These are phyloP conservation scores for Eucalyptus decipiens DNA, from an alignment of 345 rosid species.

Conservation along the genomic window DNA sequence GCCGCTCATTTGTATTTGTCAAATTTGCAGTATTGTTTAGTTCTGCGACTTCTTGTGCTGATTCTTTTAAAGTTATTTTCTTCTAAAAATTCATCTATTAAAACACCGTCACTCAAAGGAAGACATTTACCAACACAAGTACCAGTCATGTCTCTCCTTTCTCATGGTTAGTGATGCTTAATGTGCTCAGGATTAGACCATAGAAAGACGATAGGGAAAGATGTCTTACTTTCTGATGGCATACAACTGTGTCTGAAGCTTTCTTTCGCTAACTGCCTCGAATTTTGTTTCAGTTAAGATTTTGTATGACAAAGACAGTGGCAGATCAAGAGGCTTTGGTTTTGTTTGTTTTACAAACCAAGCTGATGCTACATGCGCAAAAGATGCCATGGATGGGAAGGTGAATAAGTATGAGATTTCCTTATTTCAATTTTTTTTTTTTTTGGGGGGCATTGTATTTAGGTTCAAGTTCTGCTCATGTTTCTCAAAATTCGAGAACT, in stretches of 20 bases:
- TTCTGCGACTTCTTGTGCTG: not conserved
- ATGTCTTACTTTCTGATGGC: not conserved
- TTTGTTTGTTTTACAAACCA: constrained; percentile 61
- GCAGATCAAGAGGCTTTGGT: constrained; percentile 89
- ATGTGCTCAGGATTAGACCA: not conserved
- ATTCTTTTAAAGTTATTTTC: not conserved
- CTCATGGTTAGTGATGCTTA: not conserved
- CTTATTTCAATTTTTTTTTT: not conserved
- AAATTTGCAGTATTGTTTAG: not conserved
- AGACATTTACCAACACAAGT: not conserved
- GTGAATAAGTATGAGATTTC: constrained; percentile 3
- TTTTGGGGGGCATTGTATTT: not conserved
- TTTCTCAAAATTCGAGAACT: not conserved
- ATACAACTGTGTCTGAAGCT: not conserved
- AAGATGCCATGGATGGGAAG: constrained; percentile 95
- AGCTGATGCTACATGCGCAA: constrained; percentile 50
- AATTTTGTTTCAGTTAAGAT: constrained; percentile 41
- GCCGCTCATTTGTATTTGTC: not conserved
- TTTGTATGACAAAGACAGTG: constrained; percentile 59
- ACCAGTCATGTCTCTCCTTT: not conserved
- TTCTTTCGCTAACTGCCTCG: not conserved
- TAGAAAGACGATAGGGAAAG: not conserved
- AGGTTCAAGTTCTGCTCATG: not conserved
- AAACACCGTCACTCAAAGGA: not conserved
- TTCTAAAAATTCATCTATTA: not conserved